Conservation (phyloP, 2,329 filamentous ascomycete species). For the Pestalotiopsis fici region DNA sequence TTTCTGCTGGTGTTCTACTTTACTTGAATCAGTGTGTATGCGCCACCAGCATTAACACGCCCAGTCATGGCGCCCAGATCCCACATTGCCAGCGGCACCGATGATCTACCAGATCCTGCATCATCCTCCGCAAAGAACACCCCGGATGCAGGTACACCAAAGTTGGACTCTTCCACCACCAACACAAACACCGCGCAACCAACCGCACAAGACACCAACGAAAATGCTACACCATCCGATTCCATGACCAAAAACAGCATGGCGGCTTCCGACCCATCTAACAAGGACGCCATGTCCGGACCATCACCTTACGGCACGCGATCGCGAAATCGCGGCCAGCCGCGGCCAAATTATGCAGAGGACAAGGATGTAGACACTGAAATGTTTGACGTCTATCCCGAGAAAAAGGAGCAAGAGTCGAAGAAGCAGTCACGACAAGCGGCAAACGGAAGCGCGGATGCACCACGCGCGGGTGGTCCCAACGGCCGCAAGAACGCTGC, state of each 20-base stretch:
- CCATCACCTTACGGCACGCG: constrained; percentile 85
- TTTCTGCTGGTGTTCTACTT: constrained; percentile 27
- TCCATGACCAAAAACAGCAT: constrained; percentile 50
- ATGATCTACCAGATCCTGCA: constrained; percentile 34
- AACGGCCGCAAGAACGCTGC: constrained; percentile 41
- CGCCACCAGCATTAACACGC: constrained; percentile 32
- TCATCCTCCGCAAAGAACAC: constrained; percentile 31
- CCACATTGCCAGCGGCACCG: constrained; percentile 25
- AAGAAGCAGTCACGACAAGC: constrained; percentile 58
- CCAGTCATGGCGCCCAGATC: constrained; percentile 35
- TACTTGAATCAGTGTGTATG: constrained; percentile 28
- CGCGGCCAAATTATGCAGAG: constrained; percentile 93
- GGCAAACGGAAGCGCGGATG: constrained; percentile 29
- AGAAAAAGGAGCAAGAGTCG: constrained; percentile 56
- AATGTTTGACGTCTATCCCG: constrained; percentile 67
- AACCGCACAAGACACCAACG: constrained; percentile 24
- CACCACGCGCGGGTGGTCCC: constrained; percentile 25
- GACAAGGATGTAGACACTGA: constrained; percentile 90
- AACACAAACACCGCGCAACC: constrained; percentile 24
- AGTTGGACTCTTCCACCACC: constrained; percentile 28
- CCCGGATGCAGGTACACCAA: constrained; percentile 26
- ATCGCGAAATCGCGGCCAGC: constrained; percentile 82
- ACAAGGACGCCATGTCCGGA: constrained; percentile 52
- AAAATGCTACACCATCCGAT: constrained; percentile 38
- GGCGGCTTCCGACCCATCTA: constrained; percentile 43